Percentiles rank a stretch among this genome's conserved stretches.
Evolutionary conservation across 129 eudicot genomes (phyloP).

Genomic region (Solidago caesia): DNA sequence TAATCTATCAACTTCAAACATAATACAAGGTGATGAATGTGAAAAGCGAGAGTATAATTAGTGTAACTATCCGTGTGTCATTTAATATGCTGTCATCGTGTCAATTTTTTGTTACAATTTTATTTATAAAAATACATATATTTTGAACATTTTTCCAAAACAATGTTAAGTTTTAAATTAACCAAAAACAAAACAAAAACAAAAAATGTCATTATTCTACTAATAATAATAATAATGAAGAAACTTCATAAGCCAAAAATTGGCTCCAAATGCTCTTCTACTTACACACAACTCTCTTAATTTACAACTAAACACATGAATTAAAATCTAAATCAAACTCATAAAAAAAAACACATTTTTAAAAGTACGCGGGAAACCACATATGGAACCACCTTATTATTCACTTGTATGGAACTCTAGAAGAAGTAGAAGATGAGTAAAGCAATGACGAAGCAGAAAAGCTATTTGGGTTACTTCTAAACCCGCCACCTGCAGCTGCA

Average conservation of each 20-base stretch:
- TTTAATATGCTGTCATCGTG: no score
- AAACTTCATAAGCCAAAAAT: conserved; percentile 33
- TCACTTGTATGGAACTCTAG: conserved; percentile 48
- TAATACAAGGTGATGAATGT: no score
- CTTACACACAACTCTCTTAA: conserved; percentile 39
- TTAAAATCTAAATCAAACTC: conserved; percentile 16
- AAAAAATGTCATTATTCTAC: conserved; percentile 17
- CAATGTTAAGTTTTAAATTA: no score
- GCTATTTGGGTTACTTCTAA: conserved; percentile 54
- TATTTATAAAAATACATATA: neutral
- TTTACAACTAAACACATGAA: conserved; percentile 26
- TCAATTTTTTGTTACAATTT: no score
- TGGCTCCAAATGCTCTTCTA: conserved; percentile 25
- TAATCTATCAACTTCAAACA: no score
- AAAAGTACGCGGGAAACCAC: conserved; percentile 1
- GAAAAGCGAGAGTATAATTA: no score
- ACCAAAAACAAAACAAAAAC: neutral
- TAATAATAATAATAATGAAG: conserved; percentile 5
- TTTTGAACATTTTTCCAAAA: neutral
- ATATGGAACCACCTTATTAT: conserved; percentile 22
- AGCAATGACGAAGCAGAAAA: conserved; percentile 76
- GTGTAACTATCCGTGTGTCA: no score
- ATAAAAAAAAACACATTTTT: conserved; percentile 9
- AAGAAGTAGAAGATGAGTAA: conserved; percentile 52
- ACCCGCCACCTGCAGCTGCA: conserved; percentile 13